These are phyloP conservation scores for Cystobasidiaceae sp. DNA, from an alignment of 1,284 basidiomycete genomes.

Conservation along the genomic window DNA sequence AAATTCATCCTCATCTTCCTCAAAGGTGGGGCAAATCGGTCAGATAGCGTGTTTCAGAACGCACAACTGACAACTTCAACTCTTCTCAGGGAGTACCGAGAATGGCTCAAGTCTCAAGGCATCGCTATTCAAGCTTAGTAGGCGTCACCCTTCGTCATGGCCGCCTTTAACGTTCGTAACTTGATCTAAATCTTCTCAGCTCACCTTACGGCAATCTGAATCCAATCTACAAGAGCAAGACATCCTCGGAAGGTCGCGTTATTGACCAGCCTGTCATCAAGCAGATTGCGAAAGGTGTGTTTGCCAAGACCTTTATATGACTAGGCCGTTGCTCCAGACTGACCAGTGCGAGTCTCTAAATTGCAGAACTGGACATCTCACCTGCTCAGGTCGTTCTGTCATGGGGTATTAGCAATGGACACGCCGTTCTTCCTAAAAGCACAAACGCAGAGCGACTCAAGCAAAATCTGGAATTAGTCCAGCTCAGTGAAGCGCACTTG, in stretches of 20 bases:
- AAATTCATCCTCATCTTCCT: conserved; percentile 38
- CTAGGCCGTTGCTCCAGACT: background rate
- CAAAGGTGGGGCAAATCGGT: background rate
- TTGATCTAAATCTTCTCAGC: background rate
- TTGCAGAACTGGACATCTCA: conserved; percentile 25
- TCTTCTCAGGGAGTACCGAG: background rate
- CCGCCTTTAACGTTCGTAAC: no score
- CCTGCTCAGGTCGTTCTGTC: conserved; percentile 47
- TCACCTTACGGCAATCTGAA: conserved; percentile 20
- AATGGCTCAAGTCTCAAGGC: conserved; percentile 22
- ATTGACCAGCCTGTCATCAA: background rate
- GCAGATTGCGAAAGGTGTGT: conserved; percentile 10
- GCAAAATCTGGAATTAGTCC: background rate
- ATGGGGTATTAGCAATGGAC: conserved; percentile 47
- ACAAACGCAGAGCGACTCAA: background rate
- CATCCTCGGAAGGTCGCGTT: background rate
- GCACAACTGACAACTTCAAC: background rate
- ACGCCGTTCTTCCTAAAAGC: conserved; percentile 46
- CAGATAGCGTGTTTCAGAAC: no score
- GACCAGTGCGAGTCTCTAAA: no score
- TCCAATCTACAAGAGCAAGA: conserved; percentile 16
- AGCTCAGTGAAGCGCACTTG: background rate
- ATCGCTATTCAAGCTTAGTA: conserved; percentile 27
- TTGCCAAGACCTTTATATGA: background rate
- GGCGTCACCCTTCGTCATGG: background rate